Percentiles rank a stretch among this genome's conserved stretches.
Conservation (phyloP, 306 rosid species). For the Bauhinia variegata region DNA sequence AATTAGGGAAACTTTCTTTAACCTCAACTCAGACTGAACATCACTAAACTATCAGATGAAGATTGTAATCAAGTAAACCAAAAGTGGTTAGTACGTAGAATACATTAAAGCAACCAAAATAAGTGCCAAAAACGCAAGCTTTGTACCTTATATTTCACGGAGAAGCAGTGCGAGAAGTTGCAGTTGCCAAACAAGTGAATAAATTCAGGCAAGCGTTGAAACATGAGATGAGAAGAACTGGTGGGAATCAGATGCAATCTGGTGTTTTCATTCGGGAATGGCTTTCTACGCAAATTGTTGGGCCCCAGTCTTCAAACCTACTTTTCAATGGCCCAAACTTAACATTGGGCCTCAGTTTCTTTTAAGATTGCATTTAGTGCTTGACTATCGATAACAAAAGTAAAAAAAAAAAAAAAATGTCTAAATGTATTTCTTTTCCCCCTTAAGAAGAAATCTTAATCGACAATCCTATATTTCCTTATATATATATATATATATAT, state of each 20-base stretch:
- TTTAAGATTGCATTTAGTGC: background rate
- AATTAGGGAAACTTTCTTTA: background rate
- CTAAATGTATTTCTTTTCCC: no score
- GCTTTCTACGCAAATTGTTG: no score
- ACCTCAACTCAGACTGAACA: background rate
- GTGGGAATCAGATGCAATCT: background rate
- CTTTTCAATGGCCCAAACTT: background rate
- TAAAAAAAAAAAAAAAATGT: no score
- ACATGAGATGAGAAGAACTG: background rate
- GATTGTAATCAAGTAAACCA: background rate
- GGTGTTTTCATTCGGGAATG: constrained; percentile 1
- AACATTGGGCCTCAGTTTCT: background rate
- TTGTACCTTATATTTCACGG: background rate
- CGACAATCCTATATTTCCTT: no score
- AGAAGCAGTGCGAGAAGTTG: background rate
- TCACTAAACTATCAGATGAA: background rate
- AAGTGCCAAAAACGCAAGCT: background rate
- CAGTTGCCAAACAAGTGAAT: background rate
- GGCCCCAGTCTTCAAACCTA: background rate
- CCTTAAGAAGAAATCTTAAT: no score
- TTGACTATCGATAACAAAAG: no score
- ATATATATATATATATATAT: no score
- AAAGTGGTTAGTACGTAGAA: background rate
- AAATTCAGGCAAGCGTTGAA: background rate
- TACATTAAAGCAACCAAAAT: background rate